Evolutionary conservation across 73 alveolate species (phyloP).

Genomic region (Paramecium tetraurelia): DNA sequence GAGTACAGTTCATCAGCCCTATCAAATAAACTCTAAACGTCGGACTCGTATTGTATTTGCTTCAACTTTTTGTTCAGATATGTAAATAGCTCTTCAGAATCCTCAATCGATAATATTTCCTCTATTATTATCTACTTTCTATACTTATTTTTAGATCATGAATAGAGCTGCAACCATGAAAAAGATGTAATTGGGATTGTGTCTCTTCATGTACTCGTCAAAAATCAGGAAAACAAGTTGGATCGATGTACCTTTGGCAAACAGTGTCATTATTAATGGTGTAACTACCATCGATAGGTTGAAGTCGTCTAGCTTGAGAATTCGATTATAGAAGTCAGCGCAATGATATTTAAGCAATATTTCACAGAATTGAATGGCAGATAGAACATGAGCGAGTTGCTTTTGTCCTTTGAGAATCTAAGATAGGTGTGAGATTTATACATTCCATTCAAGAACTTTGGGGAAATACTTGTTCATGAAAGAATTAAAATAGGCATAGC

Average conservation of each 20-base stretch:
- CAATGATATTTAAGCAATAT: not conserved
- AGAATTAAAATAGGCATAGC: conserved; percentile 54
- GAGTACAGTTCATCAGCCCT: not conserved
- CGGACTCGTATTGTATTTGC: not conserved
- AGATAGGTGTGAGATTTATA: not conserved
- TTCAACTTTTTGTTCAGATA: not conserved
- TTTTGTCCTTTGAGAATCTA: not conserved
- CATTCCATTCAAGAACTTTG: conserved; percentile 45
- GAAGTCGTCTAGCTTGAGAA: not conserved
- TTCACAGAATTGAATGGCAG: conserved; percentile 33
- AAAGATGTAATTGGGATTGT: conserved; percentile 11
- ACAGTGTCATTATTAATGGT: not conserved
- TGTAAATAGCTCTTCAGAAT: not conserved
- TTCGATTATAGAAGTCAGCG: not conserved
- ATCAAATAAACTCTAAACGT: not conserved
- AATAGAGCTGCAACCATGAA: not conserved
- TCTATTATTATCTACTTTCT: not conserved
- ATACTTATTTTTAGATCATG: not conserved
- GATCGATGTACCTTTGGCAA: conserved; percentile 37
- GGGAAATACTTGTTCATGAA: conserved; percentile 52
- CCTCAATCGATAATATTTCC: not conserved
- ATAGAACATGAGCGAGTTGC: conserved; percentile 33
- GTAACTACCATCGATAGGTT: conserved; percentile 44
- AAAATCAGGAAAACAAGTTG: not conserved
- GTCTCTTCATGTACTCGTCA: not conserved